phyloP scores from a whole-genome alignment of 2,329 filamentous ascomycete species.

The Phoma sp. region DNA sequence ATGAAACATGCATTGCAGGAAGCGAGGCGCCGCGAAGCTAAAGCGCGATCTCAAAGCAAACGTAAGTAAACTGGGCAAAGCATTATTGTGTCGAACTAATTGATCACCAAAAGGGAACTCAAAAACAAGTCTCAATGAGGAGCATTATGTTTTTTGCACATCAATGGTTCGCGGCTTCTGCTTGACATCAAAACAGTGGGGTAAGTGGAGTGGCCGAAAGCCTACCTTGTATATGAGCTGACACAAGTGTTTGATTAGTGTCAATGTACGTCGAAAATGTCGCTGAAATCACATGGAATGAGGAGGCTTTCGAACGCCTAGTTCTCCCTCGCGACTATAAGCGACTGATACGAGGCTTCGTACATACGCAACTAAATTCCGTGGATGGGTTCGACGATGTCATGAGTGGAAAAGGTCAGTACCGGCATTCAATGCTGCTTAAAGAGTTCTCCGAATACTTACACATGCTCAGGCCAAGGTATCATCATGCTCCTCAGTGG shows the following conservation, averaged over 20 bases:
- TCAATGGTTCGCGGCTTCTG: conserved; percentile 84
- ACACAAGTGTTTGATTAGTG: conserved; percentile 51
- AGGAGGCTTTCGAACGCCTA: conserved; percentile 77
- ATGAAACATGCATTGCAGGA: conserved; percentile 26
- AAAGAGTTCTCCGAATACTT: not conserved
- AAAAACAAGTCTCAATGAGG: not conserved
- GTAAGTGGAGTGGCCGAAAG: not conserved
- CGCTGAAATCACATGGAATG: conserved; percentile 80
- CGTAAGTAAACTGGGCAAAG: conserved; percentile 20
- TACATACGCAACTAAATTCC: conserved; percentile 81
- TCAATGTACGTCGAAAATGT: conserved; percentile 78
- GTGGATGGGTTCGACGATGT: conserved; percentile 74
- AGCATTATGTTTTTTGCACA: conserved; percentile 69
- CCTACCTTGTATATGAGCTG: not conserved
- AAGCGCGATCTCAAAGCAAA: not conserved
- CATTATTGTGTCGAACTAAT: conserved; percentile 61
- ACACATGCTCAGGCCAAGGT: conserved; percentile 51
- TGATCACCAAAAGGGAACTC: conserved; percentile 67
- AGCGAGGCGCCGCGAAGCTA: not conserved
- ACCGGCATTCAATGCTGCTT: conserved; percentile 37
- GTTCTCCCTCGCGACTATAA: conserved; percentile 72
- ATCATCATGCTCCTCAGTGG: conserved; percentile 81
- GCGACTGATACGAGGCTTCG: conserved; percentile 73
- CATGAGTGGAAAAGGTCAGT: conserved; percentile 71
- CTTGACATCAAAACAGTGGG: conserved; percentile 85